Evolutionary conservation across 164 flowering plant genomes (phyloP), one percentile per base, ranked within the genome.

Genomic region (Nymphaea thermarum): DNA sequence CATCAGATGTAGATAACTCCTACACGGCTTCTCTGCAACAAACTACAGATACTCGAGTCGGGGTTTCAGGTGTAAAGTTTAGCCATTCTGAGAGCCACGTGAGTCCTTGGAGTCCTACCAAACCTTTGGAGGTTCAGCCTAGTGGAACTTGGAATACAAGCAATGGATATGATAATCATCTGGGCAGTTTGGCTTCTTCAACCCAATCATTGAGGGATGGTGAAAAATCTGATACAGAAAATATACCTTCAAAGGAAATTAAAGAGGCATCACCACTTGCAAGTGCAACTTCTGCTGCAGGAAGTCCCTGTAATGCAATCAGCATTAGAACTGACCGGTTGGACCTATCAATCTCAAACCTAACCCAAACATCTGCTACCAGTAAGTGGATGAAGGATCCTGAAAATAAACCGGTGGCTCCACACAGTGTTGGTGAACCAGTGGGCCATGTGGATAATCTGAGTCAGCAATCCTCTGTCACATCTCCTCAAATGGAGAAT

Each of bases 321-420:
- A 60, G 47, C 36, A 25, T 25, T 62, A 61, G 43, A 43, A 65
- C 14, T 55, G 76, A 77, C 59, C 69, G 62, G 60, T 65, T 73
- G 2, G 45, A 70, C 57, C 77, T 73, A 4, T 77, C 80, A 55
- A 76, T 77, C 64, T n/a, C n/a, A n/a, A n/a, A n/a, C n/a, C 80
- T 79, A 16, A 77, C 79, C 5, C 79, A 79, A 43, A 70, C 65
- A 45, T 25, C 73, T 11, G 68, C 69, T 47, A 51, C 43, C 55
- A 76, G 73, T 43, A 70, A 59, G 43, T 77, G 73, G 77, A 43
- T 69, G 8, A 80, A 63, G 68, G 78, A 62, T 18, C 79, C 68
- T 59, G 83, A 81, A 65, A 77, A 66, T 66, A 77, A 66, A 69
- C 70, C 76, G 66, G 68, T 78, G 66, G 66, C 51, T 51, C 57